Evolutionary conservation across 495 filamentous ascomycete species (phyloP).

Genomic region (Alectoria sarmentosa): DNA sequence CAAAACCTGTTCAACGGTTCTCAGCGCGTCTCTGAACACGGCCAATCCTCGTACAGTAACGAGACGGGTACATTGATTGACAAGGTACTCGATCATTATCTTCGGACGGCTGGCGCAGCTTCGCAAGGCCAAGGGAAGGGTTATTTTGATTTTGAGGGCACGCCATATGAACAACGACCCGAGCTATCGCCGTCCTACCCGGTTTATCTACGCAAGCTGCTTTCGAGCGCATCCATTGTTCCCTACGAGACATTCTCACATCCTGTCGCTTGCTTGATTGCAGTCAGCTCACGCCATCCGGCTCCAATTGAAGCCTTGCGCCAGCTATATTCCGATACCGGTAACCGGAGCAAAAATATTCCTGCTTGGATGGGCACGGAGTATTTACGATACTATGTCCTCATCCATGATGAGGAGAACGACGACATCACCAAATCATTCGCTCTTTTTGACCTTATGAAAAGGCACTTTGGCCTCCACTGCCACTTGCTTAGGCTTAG

Average conservation of each 20-base stretch:
- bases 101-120: conserved; percentile 28
- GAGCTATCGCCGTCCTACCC: conserved; percentile 61
- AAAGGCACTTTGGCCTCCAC: conserved; percentile 89
- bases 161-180: neutral
- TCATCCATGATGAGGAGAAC: conserved; percentile 93
- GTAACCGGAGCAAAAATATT: conserved; percentile 54
- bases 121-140: conserved; percentile 12
- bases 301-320: conserved; percentile 77
- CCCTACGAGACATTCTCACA: conserved; percentile 92
- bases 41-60: neutral
- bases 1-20: conserved; percentile 2
- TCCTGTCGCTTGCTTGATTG: conserved; percentile 92
- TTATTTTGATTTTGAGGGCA: conserved; percentile 37
- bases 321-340: conserved; percentile 71
- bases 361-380: conserved; percentile 82
- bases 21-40: conserved; percentile 5
- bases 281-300: conserved; percentile 80
- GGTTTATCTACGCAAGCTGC: conserved; percentile 70
- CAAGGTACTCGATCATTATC: conserved; percentile 28
- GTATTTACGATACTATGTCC: conserved; percentile 88
- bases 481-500: conserved; percentile 85
- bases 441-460: conserved; percentile 92
- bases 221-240: conserved; percentile 67
- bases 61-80: conserved; percentile 25
- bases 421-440: conserved; percentile 88